Conservation (phyloP, 2,329 filamentous ascomycete species). For the Fusarium tricinctum region DNA sequence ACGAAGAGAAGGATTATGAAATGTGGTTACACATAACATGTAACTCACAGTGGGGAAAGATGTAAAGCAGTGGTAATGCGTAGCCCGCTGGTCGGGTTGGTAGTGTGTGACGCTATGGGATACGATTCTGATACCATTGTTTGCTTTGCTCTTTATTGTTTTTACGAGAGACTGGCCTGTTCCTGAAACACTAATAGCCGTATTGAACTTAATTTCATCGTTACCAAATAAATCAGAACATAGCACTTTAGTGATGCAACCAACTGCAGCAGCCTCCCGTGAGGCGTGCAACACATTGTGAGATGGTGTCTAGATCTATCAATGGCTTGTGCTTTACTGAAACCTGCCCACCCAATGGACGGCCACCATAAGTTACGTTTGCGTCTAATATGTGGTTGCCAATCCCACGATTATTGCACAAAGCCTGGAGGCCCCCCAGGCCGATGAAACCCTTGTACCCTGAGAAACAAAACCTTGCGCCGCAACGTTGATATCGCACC, state of each 20-base stretch:
- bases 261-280: slow-evolving; percentile 29
- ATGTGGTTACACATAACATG: slow-evolving; percentile 16
- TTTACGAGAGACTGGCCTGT: slow-evolving; percentile 15
- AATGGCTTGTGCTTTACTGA: slow-evolving; percentile 2
- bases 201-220: slow-evolving; percentile 28
- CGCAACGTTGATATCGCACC: slow-evolving; percentile 36
- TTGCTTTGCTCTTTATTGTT: slow-evolving; percentile 8
- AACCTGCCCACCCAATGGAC: slow-evolving; percentile 19
- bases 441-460: slow-evolving; percentile 10
- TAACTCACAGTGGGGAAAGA: slow-evolving; percentile 13
- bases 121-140: slow-evolving; percentile 23
- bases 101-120: slow-evolving; percentile 10
- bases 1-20: slow-evolving; percentile 13
- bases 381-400: no score
- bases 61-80: slow-evolving; percentile 5
- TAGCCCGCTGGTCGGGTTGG: slow-evolving; percentile 37
- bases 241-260: slow-evolving; percentile 20
- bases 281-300: slow-evolving; percentile 8
- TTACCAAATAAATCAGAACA: slow-evolving; percentile 16
- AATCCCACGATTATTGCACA: not conserved
- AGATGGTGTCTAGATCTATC: slow-evolving; percentile 8
- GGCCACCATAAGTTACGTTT: slow-evolving; percentile 5
- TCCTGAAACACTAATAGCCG: slow-evolving; percentile 26
- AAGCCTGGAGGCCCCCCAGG: slow-evolving; percentile 6
- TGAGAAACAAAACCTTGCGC: slow-evolving; percentile 1